phyloP scores from a whole-genome alignment of 176 grass and related monocot species.

The Aegilops speltoides region DNA sequence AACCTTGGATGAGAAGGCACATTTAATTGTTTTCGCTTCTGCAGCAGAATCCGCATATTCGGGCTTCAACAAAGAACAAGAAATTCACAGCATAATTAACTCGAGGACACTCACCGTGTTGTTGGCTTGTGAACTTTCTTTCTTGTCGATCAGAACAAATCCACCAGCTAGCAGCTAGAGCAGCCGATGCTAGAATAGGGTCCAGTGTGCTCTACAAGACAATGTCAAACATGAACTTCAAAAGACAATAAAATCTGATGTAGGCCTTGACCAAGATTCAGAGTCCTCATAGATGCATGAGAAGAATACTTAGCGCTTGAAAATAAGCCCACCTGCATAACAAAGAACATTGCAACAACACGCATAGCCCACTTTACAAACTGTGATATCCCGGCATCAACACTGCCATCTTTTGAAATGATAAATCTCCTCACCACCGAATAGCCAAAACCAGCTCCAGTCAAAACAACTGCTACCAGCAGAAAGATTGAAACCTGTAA shows the following conservation, averaged over 20 bases:
- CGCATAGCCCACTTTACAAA: conserved; percentile 97
- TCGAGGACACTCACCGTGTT: conserved; percentile 36
- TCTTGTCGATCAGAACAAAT: conserved; percentile 47
- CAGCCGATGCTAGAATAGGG: conserved; percentile 62
- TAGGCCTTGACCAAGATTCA: neutral
- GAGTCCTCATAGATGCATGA: neutral
- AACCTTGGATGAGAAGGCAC: conserved; percentile 36
- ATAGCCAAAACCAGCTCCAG: conserved; percentile 86
- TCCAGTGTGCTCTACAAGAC: conserved; percentile 83
- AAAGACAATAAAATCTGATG: conserved; percentile 3
- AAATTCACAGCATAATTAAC: conserved; percentile 1
- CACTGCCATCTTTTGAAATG: conserved; percentile 79
- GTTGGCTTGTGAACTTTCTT: conserved; percentile 22
- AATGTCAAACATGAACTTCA: conserved; percentile 27
- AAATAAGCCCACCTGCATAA: conserved; percentile 69
- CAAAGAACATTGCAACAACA: conserved; percentile 60
- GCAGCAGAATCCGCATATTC: conserved; percentile 36
- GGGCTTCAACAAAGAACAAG: neutral
- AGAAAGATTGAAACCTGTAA: conserved; percentile 84
- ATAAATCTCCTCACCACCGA: conserved; percentile 88
- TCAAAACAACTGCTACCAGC: conserved; percentile 65
- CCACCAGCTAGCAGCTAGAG: conserved; percentile 58
- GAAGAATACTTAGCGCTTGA: conserved; percentile 16
- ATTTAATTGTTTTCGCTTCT: conserved; percentile 47
- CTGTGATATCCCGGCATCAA: conserved; percentile 75